Conservation (phyloP, 257 asterid species). For the Capsicum rhomboideum region DNA sequence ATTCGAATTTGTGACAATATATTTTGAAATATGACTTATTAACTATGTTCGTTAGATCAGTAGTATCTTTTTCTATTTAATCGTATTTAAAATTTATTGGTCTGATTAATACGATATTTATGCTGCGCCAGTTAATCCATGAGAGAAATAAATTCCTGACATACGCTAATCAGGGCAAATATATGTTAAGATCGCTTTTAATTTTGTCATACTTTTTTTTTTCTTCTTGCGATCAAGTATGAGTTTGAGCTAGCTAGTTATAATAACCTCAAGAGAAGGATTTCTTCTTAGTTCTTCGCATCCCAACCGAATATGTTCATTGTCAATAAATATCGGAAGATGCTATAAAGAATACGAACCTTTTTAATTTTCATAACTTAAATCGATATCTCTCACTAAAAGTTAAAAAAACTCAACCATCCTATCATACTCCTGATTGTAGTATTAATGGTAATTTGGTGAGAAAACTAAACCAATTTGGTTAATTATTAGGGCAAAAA, state of each 20-base stretch:
- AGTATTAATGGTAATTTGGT: neutral
- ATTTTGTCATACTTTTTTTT: too few relatives aligned
- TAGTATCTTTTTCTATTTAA: neutral
- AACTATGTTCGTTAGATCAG: neutral
- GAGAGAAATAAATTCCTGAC: neutral
- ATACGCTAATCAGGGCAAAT: neutral
- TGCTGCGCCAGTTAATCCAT: neutral
- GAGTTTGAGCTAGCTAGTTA: neutral
- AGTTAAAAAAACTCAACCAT: neutral
- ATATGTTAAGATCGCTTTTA: too few relatives aligned
- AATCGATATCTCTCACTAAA: neutral
- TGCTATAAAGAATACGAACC: too few relatives aligned
- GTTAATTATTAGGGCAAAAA: neutral
- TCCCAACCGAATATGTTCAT: neutral
- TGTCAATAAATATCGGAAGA: neutral
- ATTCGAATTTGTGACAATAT: neutral
- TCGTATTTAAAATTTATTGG: too few relatives aligned
- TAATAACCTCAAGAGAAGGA: neutral
- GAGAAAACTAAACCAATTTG: constrained; percentile 3
- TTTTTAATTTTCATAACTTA: neutral
- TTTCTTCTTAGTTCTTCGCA: neutral
- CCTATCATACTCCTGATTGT: neutral
- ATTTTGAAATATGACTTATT: neutral
- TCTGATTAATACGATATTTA: neutral
- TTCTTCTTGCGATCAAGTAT: neutral